phyloP scores from a whole-genome alignment of 371 early-diverging fungal species.

The Mucor saturninus region DNA sequence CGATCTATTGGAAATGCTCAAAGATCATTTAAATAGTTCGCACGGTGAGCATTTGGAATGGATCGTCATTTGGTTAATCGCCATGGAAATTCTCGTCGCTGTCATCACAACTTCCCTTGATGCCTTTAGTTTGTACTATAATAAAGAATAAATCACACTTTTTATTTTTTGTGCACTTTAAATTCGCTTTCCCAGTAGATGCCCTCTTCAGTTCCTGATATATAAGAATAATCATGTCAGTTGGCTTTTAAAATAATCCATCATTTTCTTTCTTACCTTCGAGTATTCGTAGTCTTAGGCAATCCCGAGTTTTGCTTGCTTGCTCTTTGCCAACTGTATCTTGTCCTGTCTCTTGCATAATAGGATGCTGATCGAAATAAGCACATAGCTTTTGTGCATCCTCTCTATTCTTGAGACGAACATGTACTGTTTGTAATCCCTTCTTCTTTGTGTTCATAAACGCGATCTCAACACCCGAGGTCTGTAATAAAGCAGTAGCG shows the following conservation, averaged over 20 bases:
- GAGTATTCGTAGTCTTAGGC: constrained; percentile 18
- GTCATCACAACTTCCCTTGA: constrained; percentile 81
- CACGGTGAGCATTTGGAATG: constrained; percentile 80
- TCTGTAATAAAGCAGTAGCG: constrained; percentile 26
- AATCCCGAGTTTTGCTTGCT: neutral
- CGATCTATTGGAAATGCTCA: constrained; percentile 87
- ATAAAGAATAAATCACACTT: constrained; percentile 25
- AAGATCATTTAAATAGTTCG: constrained; percentile 77
- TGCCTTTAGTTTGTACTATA: constrained; percentile 70
- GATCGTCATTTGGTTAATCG: constrained; percentile 85
- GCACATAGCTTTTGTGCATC: constrained; percentile 31
- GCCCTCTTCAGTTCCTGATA: constrained; percentile 30
- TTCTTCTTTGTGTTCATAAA: constrained; percentile 41
- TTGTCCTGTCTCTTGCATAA: constrained; percentile 30
- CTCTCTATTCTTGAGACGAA: constrained; percentile 33
- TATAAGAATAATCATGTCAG: neutral
- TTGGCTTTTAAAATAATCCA: neutral
- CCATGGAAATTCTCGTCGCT: constrained; percentile 80
- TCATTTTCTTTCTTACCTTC: constrained; percentile 7
- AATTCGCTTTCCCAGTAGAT: constrained; percentile 32
- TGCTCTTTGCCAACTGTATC: constrained; percentile 30
- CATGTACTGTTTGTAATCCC: constrained; percentile 28
- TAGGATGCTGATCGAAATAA: constrained; percentile 30
- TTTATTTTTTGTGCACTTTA: neutral
- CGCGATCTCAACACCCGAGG: constrained; percentile 35